Evolutionary conservation across 495 filamentous ascomycete genomes (phyloP).

Genomic region (Aspergillus bertholletiae): DNA sequence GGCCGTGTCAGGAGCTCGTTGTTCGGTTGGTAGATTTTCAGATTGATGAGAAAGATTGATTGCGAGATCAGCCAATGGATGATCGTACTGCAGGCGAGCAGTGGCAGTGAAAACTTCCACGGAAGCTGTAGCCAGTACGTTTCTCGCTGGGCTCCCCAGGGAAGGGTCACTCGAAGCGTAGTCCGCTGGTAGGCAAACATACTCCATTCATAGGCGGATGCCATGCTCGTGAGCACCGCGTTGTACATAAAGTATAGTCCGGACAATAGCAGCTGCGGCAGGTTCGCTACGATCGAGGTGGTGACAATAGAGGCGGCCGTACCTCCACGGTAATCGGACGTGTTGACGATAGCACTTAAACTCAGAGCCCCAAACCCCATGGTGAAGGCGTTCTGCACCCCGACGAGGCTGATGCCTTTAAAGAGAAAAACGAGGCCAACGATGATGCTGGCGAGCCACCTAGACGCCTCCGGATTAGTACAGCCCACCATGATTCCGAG

Average conservation of each 20-base stretch:
- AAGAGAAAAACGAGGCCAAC: no score
- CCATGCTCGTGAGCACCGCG: constrained; percentile 31
- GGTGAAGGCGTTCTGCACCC: no score
- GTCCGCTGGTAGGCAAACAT: constrained; percentile 24
- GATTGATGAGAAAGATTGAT: constrained; percentile 26
- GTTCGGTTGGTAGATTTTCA: constrained; percentile 6
- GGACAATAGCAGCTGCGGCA: constrained; percentile 29
- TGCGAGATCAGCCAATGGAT: constrained; percentile 43
- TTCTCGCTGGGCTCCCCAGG: constrained; percentile 32
- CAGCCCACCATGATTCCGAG: no score
- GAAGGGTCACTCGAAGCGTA: constrained; percentile 33
- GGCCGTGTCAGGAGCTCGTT: background rate
- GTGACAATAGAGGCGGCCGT: background rate
- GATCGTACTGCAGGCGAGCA: constrained; percentile 17
- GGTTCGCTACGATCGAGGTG: constrained; percentile 7
- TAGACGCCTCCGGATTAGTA: no score
- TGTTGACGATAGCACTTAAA: background rate
- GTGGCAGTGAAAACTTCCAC: constrained; percentile 35
- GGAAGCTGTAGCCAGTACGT: constrained; percentile 43
- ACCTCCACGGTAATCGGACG: no score
- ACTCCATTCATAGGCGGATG: constrained; percentile 24
- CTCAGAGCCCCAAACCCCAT: background rate
- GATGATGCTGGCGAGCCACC: no score
- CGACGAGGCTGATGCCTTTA: no score
- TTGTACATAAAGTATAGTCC: constrained; percentile 36